Evolutionary conservation across 352 stramenopile genomes (phyloP).

Genomic region (Phytophthora citrophthora): DNA sequence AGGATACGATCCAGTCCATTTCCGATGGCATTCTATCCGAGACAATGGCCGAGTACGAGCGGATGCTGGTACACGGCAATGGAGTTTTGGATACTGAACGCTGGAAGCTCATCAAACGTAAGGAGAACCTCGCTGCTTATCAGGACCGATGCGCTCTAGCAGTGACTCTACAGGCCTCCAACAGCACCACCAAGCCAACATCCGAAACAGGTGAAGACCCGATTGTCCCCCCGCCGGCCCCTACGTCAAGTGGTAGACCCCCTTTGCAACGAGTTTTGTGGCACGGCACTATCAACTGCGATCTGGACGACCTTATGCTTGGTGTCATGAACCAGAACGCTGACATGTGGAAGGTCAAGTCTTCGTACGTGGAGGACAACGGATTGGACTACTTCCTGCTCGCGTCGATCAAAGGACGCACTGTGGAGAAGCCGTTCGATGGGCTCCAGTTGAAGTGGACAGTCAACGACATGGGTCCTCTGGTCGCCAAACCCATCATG

Average conservation of each 20-base stretch:
- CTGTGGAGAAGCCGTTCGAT: constrained; percentile 32
- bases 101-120: constrained; percentile 59
- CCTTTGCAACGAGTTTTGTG: constrained; percentile 31
- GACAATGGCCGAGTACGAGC: constrained; percentile 50
- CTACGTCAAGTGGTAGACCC: constrained; percentile 1
- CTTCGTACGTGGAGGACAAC: constrained; percentile 53
- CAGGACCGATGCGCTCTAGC: constrained; percentile 47
- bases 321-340: constrained; percentile 38
- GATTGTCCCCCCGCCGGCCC: constrained; percentile 14
- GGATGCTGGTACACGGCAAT: constrained; percentile 39
- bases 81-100: constrained; percentile 44
- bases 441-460: constrained; percentile 49
- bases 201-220: constrained; percentile 20
- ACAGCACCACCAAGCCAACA: constrained; percentile 26
- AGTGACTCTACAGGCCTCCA: constrained; percentile 34
- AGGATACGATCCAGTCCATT: constrained; percentile 24
- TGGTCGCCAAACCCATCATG: constrained; percentile 34
- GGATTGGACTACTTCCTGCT: constrained; percentile 37
- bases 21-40: constrained; percentile 34
- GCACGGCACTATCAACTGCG: constrained; percentile 51
- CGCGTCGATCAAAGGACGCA: constrained; percentile 30
- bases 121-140: constrained; percentile 56
- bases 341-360: constrained; percentile 51
- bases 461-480: constrained; percentile 40
- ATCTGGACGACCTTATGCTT: constrained; percentile 55